Conservation (phyloP, 1,284 basidiomycete species). For the Sporisorium sorghi region DNA sequence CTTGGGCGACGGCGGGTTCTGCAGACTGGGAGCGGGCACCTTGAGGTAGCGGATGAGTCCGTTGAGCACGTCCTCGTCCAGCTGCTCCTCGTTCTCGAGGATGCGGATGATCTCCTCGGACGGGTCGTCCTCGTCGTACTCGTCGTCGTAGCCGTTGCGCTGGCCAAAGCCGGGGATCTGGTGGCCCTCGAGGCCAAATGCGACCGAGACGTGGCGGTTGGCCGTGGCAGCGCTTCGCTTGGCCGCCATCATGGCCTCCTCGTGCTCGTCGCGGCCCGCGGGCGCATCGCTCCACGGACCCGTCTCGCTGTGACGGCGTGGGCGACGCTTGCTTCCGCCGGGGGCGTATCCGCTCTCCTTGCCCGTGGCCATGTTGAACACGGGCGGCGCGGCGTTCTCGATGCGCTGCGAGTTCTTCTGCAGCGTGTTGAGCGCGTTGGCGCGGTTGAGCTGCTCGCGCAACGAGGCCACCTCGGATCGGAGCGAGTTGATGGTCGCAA, state of each 20-base stretch:
- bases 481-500: conserved; percentile 84
- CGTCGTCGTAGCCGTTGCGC: conserved; percentile 56
- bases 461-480: conserved; percentile 90
- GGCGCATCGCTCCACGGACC: conserved; percentile 79
- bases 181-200: conserved; percentile 71
- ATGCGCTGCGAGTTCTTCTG: conserved; percentile 67
- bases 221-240: conserved; percentile 78
- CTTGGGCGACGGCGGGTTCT: conserved; percentile 91
- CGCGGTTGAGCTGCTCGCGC: conserved; percentile 93
- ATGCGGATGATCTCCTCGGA: conserved; percentile 94
- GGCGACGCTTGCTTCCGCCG: conserved; percentile 67
- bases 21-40: conserved; percentile 89
- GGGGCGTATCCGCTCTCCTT: conserved; percentile 54
- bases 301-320: conserved; percentile 85
- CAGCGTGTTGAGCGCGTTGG: conserved; percentile 76
- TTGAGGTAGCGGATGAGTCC: conserved; percentile 91
- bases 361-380: conserved; percentile 65
- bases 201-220: conserved; percentile 91
- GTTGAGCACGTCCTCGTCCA: conserved; percentile 94
- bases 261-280: conserved; percentile 75
- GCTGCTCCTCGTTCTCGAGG: conserved; percentile 87
- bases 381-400: conserved; percentile 62
- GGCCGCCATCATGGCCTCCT: conserved; percentile 80
- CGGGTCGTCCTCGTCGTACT: conserved; percentile 77
- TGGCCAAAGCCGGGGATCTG: conserved; percentile 57